phyloP scores from a whole-genome alignment of 2,329 filamentous ascomycete species.

The Fusarium anguioides region DNA sequence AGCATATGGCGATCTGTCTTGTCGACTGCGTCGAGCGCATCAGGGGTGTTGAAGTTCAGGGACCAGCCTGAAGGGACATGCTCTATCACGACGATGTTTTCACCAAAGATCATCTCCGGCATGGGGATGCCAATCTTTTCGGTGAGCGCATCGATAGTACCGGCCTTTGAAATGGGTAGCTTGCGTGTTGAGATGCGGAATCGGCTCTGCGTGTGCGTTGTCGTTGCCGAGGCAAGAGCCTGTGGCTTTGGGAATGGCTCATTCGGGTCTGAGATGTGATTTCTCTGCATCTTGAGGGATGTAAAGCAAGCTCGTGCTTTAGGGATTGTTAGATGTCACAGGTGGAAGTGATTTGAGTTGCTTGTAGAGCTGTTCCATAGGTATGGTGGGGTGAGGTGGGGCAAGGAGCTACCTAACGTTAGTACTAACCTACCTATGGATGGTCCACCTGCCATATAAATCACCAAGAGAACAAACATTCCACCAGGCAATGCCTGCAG shows the following conservation, averaged over 20 bases:
- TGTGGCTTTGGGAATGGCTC: conserved; percentile 66
- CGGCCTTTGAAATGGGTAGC: conserved; percentile 92
- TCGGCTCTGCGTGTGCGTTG: conserved; percentile 66
- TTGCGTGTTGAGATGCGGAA: conserved; percentile 87
- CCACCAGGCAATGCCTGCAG: too few relatives aligned
- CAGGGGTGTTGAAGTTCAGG: conserved; percentile 84
- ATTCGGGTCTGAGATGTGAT: conserved; percentile 55
- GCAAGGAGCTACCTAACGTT: conserved; percentile 1
- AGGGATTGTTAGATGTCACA: neutral
- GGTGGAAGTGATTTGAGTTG: neutral
- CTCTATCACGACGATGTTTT: conserved; percentile 83
- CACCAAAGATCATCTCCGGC: conserved; percentile 99
- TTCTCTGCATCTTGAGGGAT: conserved; percentile 47
- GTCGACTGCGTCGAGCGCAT: conserved; percentile 90
- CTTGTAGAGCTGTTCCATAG: conserved; percentile 8
- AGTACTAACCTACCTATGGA: too few relatives aligned
- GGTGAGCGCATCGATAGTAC: conserved; percentile 87
- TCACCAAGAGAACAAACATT: neutral
- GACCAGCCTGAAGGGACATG: conserved; percentile 82
- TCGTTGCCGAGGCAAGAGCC: conserved; percentile 65
- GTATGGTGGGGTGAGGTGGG: conserved; percentile 1
- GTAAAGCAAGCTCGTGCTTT: neutral
- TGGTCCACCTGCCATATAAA: neutral
- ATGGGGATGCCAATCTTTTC: conserved; percentile 83
- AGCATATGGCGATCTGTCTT: conserved; percentile 94